These are phyloP conservation scores for Solanum piurae DNA, from an alignment of 257 asterid genomes.

Conservation along the genomic window DNA sequence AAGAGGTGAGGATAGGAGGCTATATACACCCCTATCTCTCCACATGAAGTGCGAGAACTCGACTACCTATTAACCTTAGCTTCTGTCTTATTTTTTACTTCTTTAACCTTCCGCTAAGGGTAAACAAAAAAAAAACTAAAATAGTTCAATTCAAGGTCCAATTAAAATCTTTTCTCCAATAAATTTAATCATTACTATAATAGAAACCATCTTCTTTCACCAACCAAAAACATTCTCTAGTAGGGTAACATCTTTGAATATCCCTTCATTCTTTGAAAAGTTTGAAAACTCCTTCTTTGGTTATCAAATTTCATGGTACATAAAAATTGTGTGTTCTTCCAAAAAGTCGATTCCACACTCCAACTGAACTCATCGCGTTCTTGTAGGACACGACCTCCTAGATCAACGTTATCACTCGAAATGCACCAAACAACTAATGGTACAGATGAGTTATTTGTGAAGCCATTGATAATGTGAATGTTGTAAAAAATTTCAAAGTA, in stretches of 20 bases:
- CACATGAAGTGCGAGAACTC: not conserved
- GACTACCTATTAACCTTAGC: not conserved
- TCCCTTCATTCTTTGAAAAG: constrained; percentile 22
- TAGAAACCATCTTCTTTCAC: constrained; percentile 46
- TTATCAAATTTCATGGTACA: constrained; percentile 36
- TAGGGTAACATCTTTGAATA: constrained; percentile 17
- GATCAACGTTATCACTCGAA: constrained; percentile 9
- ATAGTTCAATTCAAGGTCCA: constrained; percentile 5
- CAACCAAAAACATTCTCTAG: constrained; percentile 30
- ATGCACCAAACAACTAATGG: constrained; percentile 42
- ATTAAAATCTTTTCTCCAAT: constrained; percentile 28
- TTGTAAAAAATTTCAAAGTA: constrained; percentile 1
- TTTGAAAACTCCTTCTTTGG: constrained; percentile 22
- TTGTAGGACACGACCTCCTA: constrained; percentile 40
- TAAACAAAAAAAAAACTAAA: not conserved
- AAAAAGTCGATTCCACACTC: constrained; percentile 8
- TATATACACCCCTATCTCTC: not conserved
- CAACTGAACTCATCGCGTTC: constrained; percentile 44
- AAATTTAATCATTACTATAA: constrained; percentile 24
- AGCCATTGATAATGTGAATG: constrained; percentile 43
- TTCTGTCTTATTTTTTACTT: not conserved
- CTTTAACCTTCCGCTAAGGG: not conserved
- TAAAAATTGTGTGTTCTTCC: constrained; percentile 7
- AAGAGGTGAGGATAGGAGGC: not conserved
- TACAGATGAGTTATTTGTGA: constrained; percentile 42